Percentiles rank a stretch among this genome's conserved stretches.
phyloP scores from a whole-genome alignment of 352 stramenopile genomes.

The Thraustotheca clavata region DNA sequence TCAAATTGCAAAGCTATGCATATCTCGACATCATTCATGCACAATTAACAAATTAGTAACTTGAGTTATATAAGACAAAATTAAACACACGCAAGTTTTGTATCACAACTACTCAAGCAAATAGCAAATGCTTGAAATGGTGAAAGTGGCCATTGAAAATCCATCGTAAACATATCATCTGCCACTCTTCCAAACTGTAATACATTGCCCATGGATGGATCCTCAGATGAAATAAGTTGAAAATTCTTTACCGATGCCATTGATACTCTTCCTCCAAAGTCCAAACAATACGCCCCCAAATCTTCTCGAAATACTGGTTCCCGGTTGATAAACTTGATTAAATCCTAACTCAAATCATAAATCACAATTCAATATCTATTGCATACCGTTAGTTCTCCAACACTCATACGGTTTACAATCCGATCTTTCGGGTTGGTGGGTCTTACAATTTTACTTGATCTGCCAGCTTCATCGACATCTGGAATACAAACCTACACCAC shows the following conservation, averaged over 20 bases:
- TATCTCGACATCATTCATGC: no score
- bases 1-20: no score
- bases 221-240: conserved; percentile 76
- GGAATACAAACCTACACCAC: conserved; percentile 31
- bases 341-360: conserved; percentile 33
- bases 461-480: conserved; percentile 69
- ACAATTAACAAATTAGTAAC: no score
- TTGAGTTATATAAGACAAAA: neutral
- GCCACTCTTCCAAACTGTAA: conserved; percentile 84
- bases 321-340: conserved; percentile 84
- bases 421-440: conserved; percentile 80
- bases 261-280: conserved; percentile 78
- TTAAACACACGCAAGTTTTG: conserved; percentile 83
- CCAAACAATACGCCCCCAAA: conserved; percentile 75
- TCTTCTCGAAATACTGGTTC: conserved; percentile 81
- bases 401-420: conserved; percentile 59
- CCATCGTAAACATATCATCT: conserved; percentile 88
- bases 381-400: conserved; percentile 32
- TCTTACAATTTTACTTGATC: conserved; percentile 60
- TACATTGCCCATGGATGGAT: conserved; percentile 79
- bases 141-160: conserved; percentile 84
- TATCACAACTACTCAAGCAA: conserved; percentile 84
- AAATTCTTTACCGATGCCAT: conserved; percentile 87
- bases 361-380: neutral
- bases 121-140: conserved; percentile 85